phyloP scores from a whole-genome alignment of 1,284 basidiomycete species.

The Meira nashicola region DNA sequence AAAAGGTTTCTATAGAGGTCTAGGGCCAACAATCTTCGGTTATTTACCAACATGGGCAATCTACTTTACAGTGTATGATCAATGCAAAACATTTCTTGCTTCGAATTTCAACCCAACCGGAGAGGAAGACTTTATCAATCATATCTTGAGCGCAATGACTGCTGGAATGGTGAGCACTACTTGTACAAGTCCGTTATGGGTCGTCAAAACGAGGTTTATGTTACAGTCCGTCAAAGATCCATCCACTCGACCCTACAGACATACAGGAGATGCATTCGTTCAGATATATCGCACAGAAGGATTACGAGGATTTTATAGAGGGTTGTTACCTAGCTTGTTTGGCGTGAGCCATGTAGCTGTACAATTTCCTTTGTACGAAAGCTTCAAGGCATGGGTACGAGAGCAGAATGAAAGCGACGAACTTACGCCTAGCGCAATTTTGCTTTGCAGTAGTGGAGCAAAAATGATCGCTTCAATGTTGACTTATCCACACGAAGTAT shows the following conservation, averaged over 20 bases:
- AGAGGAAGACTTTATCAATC: slow-evolving; percentile 33
- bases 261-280: slow-evolving; percentile 46
- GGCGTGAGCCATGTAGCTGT: slow-evolving; percentile 50
- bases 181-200: slow-evolving; percentile 50
- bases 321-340: slow-evolving; percentile 41
- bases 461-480: slow-evolving; percentile 51
- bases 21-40: slow-evolving; percentile 49
- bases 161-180: slow-evolving; percentile 45
- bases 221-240: slow-evolving; percentile 19
- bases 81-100: slow-evolving; percentile 26
- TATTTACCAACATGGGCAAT: slow-evolving; percentile 52
- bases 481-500: slow-evolving; percentile 51
- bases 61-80: slow-evolving; percentile 51
- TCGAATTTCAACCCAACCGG: slow-evolving; percentile 1
- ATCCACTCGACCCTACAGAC: slow-evolving; percentile 24
- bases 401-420: slow-evolving; percentile 11
- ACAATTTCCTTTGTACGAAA: slow-evolving; percentile 51
- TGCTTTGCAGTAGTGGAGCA: slow-evolving; percentile 43
- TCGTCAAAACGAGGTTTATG: slow-evolving; percentile 51
- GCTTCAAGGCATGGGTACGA: slow-evolving; percentile 32
- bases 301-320: slow-evolving; percentile 45
- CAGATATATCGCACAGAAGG: slow-evolving; percentile 45
- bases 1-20: slow-evolving; percentile 48
- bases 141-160: slow-evolving; percentile 47
- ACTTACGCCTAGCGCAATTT: slow-evolving; percentile 27